A percentile compares a stretch with the other conserved stretches of the same genome.
These are phyloP conservation scores for Linum trigynum DNA, from an alignment of 345 rosid species.

Conservation along the genomic window DNA sequence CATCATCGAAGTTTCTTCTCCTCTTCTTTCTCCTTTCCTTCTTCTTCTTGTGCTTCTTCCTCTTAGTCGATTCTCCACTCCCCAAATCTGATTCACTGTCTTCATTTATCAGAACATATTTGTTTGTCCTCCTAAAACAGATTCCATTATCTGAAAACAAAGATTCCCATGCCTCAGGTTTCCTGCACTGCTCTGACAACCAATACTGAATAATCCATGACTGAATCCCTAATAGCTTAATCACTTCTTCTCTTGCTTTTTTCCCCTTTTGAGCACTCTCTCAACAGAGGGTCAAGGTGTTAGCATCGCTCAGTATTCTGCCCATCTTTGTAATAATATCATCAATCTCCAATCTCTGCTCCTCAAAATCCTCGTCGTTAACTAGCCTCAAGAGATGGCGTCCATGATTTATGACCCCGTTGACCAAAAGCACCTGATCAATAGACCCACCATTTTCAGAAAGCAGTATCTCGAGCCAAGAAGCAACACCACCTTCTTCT, in stretches of 20 bases:
- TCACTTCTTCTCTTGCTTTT: neutral
- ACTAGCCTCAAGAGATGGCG: conserved; percentile 54
- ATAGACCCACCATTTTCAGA: conserved; percentile 41
- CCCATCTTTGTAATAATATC: conserved; percentile 35
- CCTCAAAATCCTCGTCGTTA: conserved; percentile 38
- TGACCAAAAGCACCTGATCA: conserved; percentile 57
- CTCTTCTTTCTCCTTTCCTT: conserved; percentile 45
- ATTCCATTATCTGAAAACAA: neutral
- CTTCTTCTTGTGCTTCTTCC: conserved; percentile 35
- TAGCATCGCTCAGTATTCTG: conserved; percentile 25
- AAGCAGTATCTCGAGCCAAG: conserved; percentile 53
- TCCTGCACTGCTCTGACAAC: neutral
- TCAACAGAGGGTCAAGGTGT: conserved; percentile 34
- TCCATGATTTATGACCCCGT: conserved; percentile 52
- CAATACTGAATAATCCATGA: neutral
- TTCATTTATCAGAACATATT: conserved; percentile 34
- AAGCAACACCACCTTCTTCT: no score
- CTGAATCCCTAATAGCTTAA: neutral
- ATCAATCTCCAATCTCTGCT: conserved; percentile 26
- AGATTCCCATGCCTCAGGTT: neutral
- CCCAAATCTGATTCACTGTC: conserved; percentile 41
- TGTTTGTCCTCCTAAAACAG: neutral
- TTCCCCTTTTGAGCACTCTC: conserved; percentile 22
- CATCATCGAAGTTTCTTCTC: conserved; percentile 31
- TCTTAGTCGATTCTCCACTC: conserved; percentile 25